A percentile compares a stretch with the other conserved stretches of the same genome.
Evolutionary conservation across 441 rosid species (phyloP).

Genomic region (Hura crepitans): DNA sequence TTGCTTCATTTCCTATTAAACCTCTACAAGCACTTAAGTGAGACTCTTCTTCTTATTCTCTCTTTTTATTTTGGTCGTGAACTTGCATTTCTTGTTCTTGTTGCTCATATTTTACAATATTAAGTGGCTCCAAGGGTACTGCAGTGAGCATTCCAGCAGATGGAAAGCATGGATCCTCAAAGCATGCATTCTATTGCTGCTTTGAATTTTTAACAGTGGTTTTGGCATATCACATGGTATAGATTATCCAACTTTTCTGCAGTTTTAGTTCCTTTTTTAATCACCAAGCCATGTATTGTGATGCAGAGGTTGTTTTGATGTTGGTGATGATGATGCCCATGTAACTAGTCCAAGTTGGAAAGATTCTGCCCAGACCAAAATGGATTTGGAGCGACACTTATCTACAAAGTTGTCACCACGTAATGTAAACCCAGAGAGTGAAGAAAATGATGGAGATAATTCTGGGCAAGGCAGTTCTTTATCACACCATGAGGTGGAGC

Average conservation of each 20-base stretch:
- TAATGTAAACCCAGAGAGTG: constrained; percentile 37
- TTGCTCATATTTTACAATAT: not conserved
- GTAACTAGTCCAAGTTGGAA: constrained; percentile 55
- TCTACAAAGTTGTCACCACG: constrained; percentile 36
- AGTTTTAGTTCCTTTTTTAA: constrained; percentile 6
- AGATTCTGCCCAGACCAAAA: constrained; percentile 33
- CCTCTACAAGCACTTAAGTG: constrained; percentile 94
- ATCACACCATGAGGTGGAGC: constrained; percentile 46
- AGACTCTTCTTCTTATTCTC: not conserved
- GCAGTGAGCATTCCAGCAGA: not conserved
- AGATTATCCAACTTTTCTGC: not conserved
- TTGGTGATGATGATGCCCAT: constrained; percentile 62
- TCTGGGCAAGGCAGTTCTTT: constrained; percentile 39
- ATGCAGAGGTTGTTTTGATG: constrained; percentile 89
- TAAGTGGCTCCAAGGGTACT: not conserved
- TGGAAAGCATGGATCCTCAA: constrained; percentile 4
- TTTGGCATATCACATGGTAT: not conserved
- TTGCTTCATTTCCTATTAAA: constrained; percentile 73
- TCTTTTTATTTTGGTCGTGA: not conserved
- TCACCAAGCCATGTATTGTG: constrained; percentile 19
- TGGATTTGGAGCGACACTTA: constrained; percentile 42
- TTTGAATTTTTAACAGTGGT: constrained; percentile 1
- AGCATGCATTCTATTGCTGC: not conserved
- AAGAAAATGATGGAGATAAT: constrained; percentile 45
- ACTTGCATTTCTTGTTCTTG: constrained; percentile 3